Evolutionary conservation across 805 yeast species (phyloP), one percentile per base, ranked within the genome.

Genomic region (Candida chauliodis): DNA sequence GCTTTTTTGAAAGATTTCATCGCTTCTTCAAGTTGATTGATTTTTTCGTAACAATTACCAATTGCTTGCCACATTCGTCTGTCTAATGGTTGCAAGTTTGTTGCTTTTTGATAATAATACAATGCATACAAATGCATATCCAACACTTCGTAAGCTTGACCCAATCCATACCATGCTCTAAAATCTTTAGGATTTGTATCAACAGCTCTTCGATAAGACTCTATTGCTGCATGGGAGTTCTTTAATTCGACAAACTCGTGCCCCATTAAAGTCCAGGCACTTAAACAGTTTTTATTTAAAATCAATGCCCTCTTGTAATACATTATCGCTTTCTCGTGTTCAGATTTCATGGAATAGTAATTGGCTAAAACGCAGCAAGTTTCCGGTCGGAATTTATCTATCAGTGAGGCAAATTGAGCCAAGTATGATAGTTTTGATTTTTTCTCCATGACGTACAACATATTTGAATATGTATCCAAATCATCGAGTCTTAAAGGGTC

Each of bases 201-300:
- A 1, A 90, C 91, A 0, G 98, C 99, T 30, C 95, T 67, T 48
- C 98, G 66, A 56, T 93, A 93, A 42, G 95, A 81, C 65, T 91
- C 97, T 38, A 93, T 93, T 1, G 99, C 99, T 1, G 98, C 98
- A 59, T 93, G 96, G 1, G 96, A 84, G 61, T 93, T 93, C 54
- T 91, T 90, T 50, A 93, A 71, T 58, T 93, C 99, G 11, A 93
- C 95, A 64, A 87, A 93, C 63, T 93, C 99, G 61, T 93, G 99
- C 8, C 99, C 99, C 96, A 93, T 89, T 41, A 93, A 69, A 0
- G 98, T 93, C 98, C 98, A 93, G 0, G 98, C 97, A 45, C 88
- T 78, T 14, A 89, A 66, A 49, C 95, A 87, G 48, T 78, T 78
- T 44, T 84, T 78, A 55, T 89, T 85, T 43, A 93, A 68, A 0